Base-by-base conservation (phyloP, 108 stramenopile genomes). In the Cyclotella cryptica region DNA sequence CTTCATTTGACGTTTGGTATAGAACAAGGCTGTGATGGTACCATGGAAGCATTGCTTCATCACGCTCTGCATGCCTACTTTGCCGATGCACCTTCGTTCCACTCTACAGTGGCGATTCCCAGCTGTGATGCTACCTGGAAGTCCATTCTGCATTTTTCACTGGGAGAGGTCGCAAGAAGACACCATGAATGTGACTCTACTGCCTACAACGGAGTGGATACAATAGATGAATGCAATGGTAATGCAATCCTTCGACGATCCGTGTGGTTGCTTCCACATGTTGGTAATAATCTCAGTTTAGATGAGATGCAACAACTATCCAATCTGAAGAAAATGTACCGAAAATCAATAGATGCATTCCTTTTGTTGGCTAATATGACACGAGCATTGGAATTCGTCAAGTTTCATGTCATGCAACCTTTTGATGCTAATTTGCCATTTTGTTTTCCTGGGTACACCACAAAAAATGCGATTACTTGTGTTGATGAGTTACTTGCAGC, bases 1-100 rank as follows among this genome's bases (percentile, higher is more conserved):
- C 44, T 80, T 7, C 79, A 80, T 74, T 28, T 80, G 26, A 80
- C 79, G 2, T 71, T 80, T 51, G 79, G 79, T 14, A 0, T 80
- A 17, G 74, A 75, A 35, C 70, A 71, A 40, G 19, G 43, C 15
- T 69, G 45, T 59, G 73, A 75, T 24, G 66, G 66, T 0, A 75
- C 72, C 11, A 18, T 71, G 4, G 79, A 80, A 74, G 65, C 79
- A 41, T 40, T 80, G 19, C 27, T 80, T 15, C 78, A 78, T 61
- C 78, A 78, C 58, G 72, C 78, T 14, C 15, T 78, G 49, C 15
- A 68, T 60, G 29, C 53, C 19, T 76, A 76, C 40, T 76, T 68
- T 27, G 10, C 42, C 18, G 46, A 12, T 66, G 14, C 49, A 35
- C n/a, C 17, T 14, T 26, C 47, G 28, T 22, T 4, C 26, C 28